Percentiles rank a stretch among this genome's conserved stretches.
Evolutionary conservation across 805 yeast species (phyloP).

Genomic region (Lipomyces sp.): DNA sequence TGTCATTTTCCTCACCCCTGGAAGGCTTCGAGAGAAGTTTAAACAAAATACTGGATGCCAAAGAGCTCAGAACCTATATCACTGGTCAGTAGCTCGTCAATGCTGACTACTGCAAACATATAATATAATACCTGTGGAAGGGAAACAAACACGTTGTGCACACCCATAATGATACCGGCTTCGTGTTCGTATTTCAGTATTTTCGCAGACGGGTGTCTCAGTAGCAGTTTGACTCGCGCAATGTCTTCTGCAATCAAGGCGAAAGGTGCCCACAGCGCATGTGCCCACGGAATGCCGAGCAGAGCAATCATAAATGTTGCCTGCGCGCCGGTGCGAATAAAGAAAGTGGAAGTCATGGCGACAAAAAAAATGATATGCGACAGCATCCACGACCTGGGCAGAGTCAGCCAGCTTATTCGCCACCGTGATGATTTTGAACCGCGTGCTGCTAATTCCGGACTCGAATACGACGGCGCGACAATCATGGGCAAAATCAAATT

Average conservation of each 20-base stretch:
- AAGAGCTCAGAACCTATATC: constrained; percentile 41
- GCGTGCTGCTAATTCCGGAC: constrained; percentile 15
- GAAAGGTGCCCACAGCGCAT: constrained; percentile 65
- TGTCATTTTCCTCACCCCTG: constrained; percentile 37
- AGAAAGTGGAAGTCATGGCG: constrained; percentile 49
- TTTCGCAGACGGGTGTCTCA: constrained; percentile 25
- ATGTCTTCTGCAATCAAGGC: constrained; percentile 58
- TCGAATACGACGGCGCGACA: constrained; percentile 38
- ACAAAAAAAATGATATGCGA: constrained; percentile 51
- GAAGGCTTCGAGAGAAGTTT: constrained; percentile 37
- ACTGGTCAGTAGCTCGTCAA: too few relatives aligned
- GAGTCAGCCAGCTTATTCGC: constrained; percentile 21
- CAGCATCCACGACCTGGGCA: constrained; percentile 45
- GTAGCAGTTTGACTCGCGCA: constrained; percentile 49
- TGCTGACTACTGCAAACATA: too few relatives aligned
- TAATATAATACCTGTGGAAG: constrained; percentile 57
- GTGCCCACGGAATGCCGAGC: constrained; percentile 63
- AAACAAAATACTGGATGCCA: constrained; percentile 49
- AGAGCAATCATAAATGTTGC: constrained; percentile 52
- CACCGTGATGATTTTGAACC: constrained; percentile 1
- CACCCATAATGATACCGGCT: constrained; percentile 55
- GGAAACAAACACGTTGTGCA: constrained; percentile 57
- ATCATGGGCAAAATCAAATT: constrained; percentile 48
- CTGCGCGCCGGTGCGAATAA: constrained; percentile 41
- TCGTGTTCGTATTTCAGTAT: constrained; percentile 45